Percentiles rank a stretch among this genome's conserved stretches.
Conservation (phyloP, 371 early-diverging fungal species). For the Batkoa obscura region DNA sequence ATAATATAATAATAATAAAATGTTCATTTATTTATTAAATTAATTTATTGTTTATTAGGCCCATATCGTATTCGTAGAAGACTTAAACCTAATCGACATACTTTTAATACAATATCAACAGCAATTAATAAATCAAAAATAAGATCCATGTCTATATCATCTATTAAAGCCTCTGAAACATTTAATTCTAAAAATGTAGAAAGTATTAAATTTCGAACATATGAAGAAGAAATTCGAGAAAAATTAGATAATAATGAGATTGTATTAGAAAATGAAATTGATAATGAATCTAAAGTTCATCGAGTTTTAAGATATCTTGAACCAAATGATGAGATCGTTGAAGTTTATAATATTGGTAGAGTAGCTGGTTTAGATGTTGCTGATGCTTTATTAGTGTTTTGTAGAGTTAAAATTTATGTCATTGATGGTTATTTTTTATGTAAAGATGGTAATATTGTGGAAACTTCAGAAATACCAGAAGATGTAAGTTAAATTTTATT, state of each 20-base stretch:
- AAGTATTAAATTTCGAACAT: too few relatives aligned
- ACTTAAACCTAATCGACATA: neutral
- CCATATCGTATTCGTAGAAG: neutral
- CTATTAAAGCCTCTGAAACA: too few relatives aligned
- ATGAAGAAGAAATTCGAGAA: too few relatives aligned
- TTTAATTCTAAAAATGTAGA: too few relatives aligned
- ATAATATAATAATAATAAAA: neutral
- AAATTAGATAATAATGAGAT: too few relatives aligned
- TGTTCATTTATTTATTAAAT: neutral
- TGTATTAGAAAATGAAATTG: slow-evolving; percentile 26
- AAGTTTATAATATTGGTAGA: slow-evolving; percentile 51
- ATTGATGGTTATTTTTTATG: slow-evolving; percentile 57
- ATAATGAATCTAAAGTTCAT: slow-evolving; percentile 50
- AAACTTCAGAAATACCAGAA: slow-evolving; percentile 45
- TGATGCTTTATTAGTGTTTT: slow-evolving; percentile 40
- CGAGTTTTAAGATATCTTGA: slow-evolving; percentile 51
- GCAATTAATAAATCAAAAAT: neutral
- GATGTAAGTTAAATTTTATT: slow-evolving; percentile 24
- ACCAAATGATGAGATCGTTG: slow-evolving; percentile 44
- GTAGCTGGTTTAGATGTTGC: slow-evolving; percentile 46
- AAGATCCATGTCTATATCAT: neutral
- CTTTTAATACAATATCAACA: neutral
- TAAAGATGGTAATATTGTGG: slow-evolving; percentile 50
- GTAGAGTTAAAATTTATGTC: slow-evolving; percentile 50
- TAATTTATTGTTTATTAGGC: neutral